These are phyloP conservation scores for Globisporangium echinulatum DNA, from an alignment of 352 stramenopile genomes.

Conservation along the genomic window DNA sequence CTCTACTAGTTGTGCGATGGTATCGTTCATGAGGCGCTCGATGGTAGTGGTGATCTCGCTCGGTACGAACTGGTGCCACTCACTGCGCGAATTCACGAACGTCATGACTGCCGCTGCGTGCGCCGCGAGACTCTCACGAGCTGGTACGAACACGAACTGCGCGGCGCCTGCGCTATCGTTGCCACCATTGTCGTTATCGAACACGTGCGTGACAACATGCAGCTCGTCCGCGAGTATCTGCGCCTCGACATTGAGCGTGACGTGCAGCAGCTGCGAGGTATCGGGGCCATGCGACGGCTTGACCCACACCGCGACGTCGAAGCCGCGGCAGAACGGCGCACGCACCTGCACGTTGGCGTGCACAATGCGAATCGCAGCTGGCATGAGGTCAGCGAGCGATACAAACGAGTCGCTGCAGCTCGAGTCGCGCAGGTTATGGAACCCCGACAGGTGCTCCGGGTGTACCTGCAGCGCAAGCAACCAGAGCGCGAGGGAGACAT, in stretches of 20 bases:
- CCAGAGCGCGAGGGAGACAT: conserved; percentile 56
- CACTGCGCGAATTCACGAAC: neutral
- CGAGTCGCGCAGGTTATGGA: conserved; percentile 32
- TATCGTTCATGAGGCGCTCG: neutral
- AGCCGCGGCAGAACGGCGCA: conserved; percentile 31
- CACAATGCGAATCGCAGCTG: conserved; percentile 35
- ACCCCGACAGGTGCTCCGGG: conserved; percentile 25
- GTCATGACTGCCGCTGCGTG: conserved; percentile 5
- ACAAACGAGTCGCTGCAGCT: conserved; percentile 28
- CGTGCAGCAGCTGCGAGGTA: neutral
- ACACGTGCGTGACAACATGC: neutral
- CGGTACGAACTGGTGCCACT: neutral
- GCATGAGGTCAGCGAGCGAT: conserved; percentile 41
- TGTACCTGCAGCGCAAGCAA: conserved; percentile 41
- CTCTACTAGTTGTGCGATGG: too few species aligned
- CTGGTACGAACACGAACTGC: neutral
- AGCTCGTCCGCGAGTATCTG: neutral
- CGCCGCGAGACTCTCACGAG: neutral
- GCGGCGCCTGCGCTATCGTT: too few species aligned
- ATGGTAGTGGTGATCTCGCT: conserved; percentile 4
- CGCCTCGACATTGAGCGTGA: neutral
- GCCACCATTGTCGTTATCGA: too few species aligned
- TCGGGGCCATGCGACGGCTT: conserved; percentile 5
- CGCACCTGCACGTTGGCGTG: conserved; percentile 28
- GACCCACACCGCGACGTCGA: conserved; percentile 31